Evolutionary conservation across 1,139 yeast genomes (phyloP), one percentile per base, ranked within the genome.

Genomic region (Ashbya aceris): DNA sequence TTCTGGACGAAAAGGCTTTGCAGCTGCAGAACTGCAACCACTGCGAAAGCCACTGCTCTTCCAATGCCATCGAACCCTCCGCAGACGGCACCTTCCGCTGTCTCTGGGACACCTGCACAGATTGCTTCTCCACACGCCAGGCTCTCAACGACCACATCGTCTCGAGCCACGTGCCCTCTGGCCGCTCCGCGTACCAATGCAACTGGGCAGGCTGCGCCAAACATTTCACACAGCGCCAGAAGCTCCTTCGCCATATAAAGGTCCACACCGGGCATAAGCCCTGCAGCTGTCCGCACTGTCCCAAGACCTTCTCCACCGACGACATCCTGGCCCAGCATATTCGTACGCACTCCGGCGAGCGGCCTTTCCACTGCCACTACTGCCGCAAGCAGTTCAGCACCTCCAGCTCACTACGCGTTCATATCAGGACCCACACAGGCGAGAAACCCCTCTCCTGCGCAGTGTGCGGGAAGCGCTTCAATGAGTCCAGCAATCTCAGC

Each of bases 261-360:
- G 80, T 83, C 2, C 98, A 91, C 61, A 85, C 97, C 1, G 79
- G 82, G 47, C 77, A 81, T 61, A 81, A 79, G 56, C 95, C 95
- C 0, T 83, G 74, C 58, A 64, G 67, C 47, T 89, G 96, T 62
- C 55, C 67, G 0, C 59, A 72, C 1, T 89, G 97, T 60, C 73
- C 76, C 2, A 76, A 79, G 42, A 58, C 70, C 9, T 89, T 91
- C 64, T 72, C 79, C 2, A 77, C 76, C 11, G 67, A 70, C 39
- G 70, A 76, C 8, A 77, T 76, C 43, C 57, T 76, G 27, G 67
- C 68, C 8, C 80, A 76, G 36, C 98, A 91, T 61, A 61, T 74
- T 63, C 69, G 98, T 38, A 79, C 77, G 0, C 98, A 91, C 59
- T 83, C 95, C 1, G 97, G 97, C 3, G 96, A 83, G 49, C 84